Base-by-base conservation (phyloP, 306 rosid species). In the Hippophae rhamnoides region DNA sequence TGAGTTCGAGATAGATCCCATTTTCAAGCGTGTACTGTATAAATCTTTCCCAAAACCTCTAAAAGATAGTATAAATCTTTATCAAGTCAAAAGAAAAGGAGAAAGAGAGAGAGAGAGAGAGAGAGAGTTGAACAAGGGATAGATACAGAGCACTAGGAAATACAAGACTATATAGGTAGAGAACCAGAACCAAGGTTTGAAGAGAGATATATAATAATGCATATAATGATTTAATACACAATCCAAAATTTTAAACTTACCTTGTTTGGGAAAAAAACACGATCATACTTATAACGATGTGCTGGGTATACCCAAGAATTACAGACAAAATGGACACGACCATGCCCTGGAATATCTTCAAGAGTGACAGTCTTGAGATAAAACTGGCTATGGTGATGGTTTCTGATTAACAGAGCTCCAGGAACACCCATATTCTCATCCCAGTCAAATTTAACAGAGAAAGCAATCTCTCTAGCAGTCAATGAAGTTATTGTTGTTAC, bases 251-350 rank as follows among this genome's bases (percentile, higher is more conserved):
- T 13, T n/a, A 14, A 54, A 44, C 11, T 63, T 59, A 87, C 99
- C 87, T 78, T 78, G 56, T 85, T 92, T 5, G 96, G 47, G 73
- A 92, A 92, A 81, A 92, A 92, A 7, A 88, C 65, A 8, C 99
- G 88, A 8, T 80, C 62, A 6, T 77, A 65, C 31, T 72, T 74
- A 74, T 88, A 92, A 26, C 86, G 87, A 64, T 77, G 77, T 49
- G 84, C 60, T 3, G 99, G 99, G 71, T 92, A 92, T 44, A 92
- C 85, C 99, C 99, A 92, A n/a, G 96, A 92, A 61, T 88, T 84
- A 72, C 99, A 92, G 41, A 82, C 80, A 25, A 92, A 92, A 80
- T 72, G 75, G 0, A 82, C 65, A 41, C 58, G 69, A 47, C 79
- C 95, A 45, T 82, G 83, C 1, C 81, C 87, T 2, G 88, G 89